Evolutionary conservation across 2,329 filamentous ascomycete species (phyloP).

Genomic region (Colletotrichum eleusines): DNA sequence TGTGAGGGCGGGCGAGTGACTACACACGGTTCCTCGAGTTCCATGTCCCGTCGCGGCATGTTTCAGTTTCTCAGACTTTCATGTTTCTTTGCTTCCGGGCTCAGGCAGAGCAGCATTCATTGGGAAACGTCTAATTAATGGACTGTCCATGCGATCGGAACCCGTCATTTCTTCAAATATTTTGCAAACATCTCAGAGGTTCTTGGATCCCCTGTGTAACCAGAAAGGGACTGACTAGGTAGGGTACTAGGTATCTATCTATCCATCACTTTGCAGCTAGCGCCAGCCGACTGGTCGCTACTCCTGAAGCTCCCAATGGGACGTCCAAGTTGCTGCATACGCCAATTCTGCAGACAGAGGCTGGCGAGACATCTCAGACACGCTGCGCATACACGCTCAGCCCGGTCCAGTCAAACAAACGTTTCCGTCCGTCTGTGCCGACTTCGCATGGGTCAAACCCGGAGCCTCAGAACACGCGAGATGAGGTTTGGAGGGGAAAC

Average conservation of each 20-base stretch:
- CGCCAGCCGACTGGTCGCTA: not conserved
- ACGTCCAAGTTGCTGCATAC: not conserved
- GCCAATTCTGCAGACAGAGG: not conserved
- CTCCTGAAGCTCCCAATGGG: not conserved
- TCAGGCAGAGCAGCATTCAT: not conserved
- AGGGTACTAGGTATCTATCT: too few species aligned
- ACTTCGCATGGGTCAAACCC: not conserved
- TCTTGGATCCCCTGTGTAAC: not conserved
- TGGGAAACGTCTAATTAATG: not conserved
- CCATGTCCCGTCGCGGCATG: constrained; percentile 30
- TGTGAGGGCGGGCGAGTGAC: constrained; percentile 1
- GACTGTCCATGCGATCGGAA: not conserved
- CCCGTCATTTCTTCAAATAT: not conserved
- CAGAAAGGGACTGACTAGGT: not conserved
- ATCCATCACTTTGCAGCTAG: too few species aligned
- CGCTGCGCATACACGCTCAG: constrained; percentile 6
- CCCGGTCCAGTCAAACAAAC: constrained; percentile 24
- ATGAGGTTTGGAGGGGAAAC: too few species aligned
- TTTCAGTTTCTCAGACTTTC: constrained; percentile 16
- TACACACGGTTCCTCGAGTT: constrained; percentile 25
- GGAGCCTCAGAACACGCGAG: not conserved
- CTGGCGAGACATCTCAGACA: constrained; percentile 9
- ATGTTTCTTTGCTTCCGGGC: not conserved
- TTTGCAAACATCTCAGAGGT: not conserved
- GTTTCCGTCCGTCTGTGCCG: constrained; percentile 24